Percentiles rank a stretch among this genome's conserved stretches.
Evolutionary conservation across 129 eudicot genomes (phyloP).

Genomic region (Pulicaria dysenterica): DNA sequence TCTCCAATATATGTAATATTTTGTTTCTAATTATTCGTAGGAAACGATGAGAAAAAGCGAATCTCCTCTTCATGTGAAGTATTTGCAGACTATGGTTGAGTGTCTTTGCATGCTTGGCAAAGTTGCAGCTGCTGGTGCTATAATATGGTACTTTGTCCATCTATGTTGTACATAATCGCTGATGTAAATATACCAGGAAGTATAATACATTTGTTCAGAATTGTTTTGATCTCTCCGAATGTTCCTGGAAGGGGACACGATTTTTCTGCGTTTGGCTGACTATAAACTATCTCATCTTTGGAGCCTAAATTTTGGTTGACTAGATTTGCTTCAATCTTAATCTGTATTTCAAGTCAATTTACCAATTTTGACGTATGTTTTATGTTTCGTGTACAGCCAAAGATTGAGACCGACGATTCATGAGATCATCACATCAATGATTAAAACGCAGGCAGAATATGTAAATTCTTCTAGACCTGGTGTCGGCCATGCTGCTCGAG

Average conservation of each 20-base stretch:
- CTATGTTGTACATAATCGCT: not conserved
- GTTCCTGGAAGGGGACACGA: no score
- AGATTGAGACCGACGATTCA: slow-evolving; percentile 94
- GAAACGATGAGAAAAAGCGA: slow-evolving; percentile 91
- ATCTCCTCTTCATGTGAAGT: slow-evolving; percentile 87
- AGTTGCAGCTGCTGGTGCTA: slow-evolving; percentile 99
- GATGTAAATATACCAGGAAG: not conserved
- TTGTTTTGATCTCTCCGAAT: no score
- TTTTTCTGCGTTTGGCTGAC: no score
- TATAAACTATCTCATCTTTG: not conserved
- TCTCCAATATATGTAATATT: slow-evolving; percentile 23
- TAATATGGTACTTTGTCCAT: slow-evolving; percentile 71
- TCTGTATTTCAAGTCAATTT: not conserved
- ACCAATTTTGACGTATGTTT: slow-evolving; percentile 12
- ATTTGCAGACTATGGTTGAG: slow-evolving; percentile 94
- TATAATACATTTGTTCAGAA: not conserved
- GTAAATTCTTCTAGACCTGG: slow-evolving; percentile 58
- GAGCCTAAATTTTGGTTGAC: not conserved
- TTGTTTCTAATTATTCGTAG: slow-evolving; percentile 43
- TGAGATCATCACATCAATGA: slow-evolving; percentile 77
- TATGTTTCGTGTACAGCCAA: slow-evolving; percentile 60
- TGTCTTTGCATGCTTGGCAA: slow-evolving; percentile 95
- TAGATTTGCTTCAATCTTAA: not conserved
- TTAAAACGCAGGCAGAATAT: slow-evolving; percentile 77
- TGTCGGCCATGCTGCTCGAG: slow-evolving; percentile 55